These are phyloP conservation scores for Thalassiosira sp. DNA, from an alignment of 352 stramenopile genomes.

Conservation along the genomic window DNA sequence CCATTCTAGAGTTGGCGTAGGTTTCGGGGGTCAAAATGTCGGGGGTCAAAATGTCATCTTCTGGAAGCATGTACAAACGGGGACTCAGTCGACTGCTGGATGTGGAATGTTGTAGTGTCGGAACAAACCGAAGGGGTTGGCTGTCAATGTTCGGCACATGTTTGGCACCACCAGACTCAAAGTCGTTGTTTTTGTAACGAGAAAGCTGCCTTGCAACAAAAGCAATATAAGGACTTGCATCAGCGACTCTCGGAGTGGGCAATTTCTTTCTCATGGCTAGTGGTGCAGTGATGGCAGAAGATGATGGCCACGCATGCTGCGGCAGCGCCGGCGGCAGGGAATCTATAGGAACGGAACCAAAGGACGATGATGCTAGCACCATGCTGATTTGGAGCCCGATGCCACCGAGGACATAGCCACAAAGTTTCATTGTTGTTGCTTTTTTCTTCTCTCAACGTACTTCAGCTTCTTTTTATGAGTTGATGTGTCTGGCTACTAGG, in stretches of 20 bases:
- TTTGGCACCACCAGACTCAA: background rate
- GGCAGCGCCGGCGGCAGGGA: background rate
- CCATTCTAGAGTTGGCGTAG: conserved; percentile 27
- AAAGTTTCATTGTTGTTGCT: background rate
- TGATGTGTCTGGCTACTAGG: too few relatives aligned
- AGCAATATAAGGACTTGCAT: background rate
- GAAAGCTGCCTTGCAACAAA: background rate
- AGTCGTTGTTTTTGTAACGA: too few relatives aligned
- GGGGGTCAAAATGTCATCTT: too few relatives aligned
- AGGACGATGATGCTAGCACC: background rate
- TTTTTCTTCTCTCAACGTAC: too few relatives aligned
- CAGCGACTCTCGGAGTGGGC: background rate
- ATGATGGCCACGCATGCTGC: too few relatives aligned
- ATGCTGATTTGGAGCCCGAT: conserved; percentile 1
- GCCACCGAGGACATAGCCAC: background rate
- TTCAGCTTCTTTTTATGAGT: too few relatives aligned
- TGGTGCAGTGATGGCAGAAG: background rate
- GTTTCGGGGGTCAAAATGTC: conserved; percentile 34
- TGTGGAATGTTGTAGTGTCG: background rate
- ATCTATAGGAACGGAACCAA: background rate
- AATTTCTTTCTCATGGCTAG: background rate
- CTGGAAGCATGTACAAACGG: too few relatives aligned
- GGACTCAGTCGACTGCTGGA: too few relatives aligned
- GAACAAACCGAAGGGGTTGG: background rate
- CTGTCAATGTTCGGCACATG: background rate